Evolutionary conservation across 2,329 filamentous ascomycete genomes (phyloP), one percentile per base, ranked within the genome.

Genomic region (Westerdykella aurantiaca): DNA sequence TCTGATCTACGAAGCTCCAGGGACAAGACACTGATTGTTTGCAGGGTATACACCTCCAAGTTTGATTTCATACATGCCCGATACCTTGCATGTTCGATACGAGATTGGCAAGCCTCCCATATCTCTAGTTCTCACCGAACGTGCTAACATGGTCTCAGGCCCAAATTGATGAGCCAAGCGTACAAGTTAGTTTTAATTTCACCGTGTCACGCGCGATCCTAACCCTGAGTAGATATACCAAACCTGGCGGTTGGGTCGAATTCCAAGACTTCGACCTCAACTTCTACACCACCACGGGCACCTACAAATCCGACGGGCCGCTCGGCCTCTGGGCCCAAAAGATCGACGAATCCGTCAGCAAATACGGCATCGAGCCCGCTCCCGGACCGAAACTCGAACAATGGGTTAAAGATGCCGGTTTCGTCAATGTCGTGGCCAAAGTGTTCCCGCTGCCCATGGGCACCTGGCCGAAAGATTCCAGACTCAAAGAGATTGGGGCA

Each of bases 341-440:
- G 12, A 55, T 69, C 11, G 64, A 61, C 39, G 62, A 69, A 44
- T 69, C 66, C 2, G 53, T 68, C 4, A 49, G 56, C 7, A 67
- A 63, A 29, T 59, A 70, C n/a, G 70, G 70, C 34, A 57, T 68
- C 11, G 65, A 70, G 23, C 60, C 69, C 43, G 66, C 68, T 41
- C 69, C 72, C 31, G 64, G 63, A 13, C 51, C 53, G 6, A 49
- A 57, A 37, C 41, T 60, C 11, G 49, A 58, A 31, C 23, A 25
- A 34, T 60, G 55, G 56, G 48, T 57, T n/a, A 49, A 49, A 38
- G 52, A 56, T 17, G 52, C 52, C 10, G 56, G 57, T 18, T 61
- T 61, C 44, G 37, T 33, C 14, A 58, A 61, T 33, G 37, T 62
- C 14, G 25, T 42, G 17, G 34, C 50, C n/a, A 50, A 51, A 29